Evolutionary conservation across 768 basidiomycete species (phyloP), one percentile per base, ranked within the genome.

Genomic region (Jaapia argillacea): DNA sequence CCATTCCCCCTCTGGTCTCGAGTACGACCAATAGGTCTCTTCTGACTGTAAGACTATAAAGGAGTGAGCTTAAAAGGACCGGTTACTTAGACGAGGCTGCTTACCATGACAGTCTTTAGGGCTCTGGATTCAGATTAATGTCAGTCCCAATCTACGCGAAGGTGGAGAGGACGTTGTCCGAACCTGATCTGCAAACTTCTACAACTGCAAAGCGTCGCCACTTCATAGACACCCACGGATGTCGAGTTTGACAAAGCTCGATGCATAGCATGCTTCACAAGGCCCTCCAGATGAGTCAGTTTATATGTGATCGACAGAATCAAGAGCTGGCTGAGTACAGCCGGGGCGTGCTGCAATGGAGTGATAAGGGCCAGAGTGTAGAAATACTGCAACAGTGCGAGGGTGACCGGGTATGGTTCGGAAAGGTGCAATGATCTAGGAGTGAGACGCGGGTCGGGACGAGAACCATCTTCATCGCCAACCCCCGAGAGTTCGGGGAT

Each of bases 251-350:
- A 85, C 24, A 97, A 62, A 13, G 84, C 76, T 18, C 82, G 79
- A 56, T 98, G 94, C 81, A 98, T 88, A 4, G 91, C 88, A 59
- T 98, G 93, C 52, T 85, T 85, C n/a, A 89, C 88, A 18, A 93
- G 67, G 4, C 67, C 68, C 50, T 81, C 77, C 16, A 99, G 66
- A 56, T 93, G 80, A 2, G 70, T 58, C 42, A 96, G 70, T 31
- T 78, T 68, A 62, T 98, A 98, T 43, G 81, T 90, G 47, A 78
- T 85, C 6, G 86, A 74, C 24, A 99, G 70, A 36, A 94, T 70
- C 44, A 97, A 64, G 12, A 99, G 70, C 50, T 90, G 87, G 54
- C 85, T 85, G 37, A 98, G 70, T 22, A 97, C 85, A 2, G 90
- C 82, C 4, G 90, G 86, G 5, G 86, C 81, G 53, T 90, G 88